Evolutionary conservation across 306 rosid species (phyloP).

Genomic region (Nissolia schottii): DNA sequence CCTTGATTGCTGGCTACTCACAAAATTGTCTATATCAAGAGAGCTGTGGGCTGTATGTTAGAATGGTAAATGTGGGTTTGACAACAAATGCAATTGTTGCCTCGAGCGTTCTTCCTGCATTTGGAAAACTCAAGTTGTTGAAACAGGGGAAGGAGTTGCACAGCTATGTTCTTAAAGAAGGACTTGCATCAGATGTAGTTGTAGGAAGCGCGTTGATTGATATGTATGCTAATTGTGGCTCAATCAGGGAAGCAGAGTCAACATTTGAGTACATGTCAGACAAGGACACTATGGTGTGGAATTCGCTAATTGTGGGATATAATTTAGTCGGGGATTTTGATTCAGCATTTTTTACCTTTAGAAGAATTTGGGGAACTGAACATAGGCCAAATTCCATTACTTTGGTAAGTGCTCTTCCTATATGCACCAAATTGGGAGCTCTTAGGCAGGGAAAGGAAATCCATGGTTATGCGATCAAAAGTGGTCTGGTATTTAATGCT

Average conservation of each 20-base stretch:
- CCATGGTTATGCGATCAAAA: slow-evolving; percentile 44
- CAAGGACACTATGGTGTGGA: slow-evolving; percentile 35
- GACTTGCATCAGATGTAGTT: slow-evolving; percentile 28
- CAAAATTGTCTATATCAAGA: slow-evolving; percentile 26
- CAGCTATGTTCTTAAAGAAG: slow-evolving; percentile 31
- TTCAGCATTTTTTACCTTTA: slow-evolving; percentile 27
- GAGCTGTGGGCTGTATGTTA: slow-evolving; percentile 25
- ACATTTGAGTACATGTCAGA: slow-evolving; percentile 27
- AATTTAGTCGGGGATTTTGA: slow-evolving; percentile 28
- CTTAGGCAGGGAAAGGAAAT: slow-evolving; percentile 44
- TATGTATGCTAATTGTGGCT: slow-evolving; percentile 45
- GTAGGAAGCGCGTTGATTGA: slow-evolving; percentile 38
- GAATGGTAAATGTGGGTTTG: slow-evolving; percentile 34
- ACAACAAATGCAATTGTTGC: slow-evolving; percentile 29
- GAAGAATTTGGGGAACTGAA: slow-evolving; percentile 29
- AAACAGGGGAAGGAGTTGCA: slow-evolving; percentile 44
- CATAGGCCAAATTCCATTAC: slow-evolving; percentile 44
- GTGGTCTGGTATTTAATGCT: slow-evolving; percentile 16
- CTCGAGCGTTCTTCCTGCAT: slow-evolving; percentile 35
- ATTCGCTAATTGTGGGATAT: slow-evolving; percentile 44
- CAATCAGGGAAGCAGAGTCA: slow-evolving; percentile 33
- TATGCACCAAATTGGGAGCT: slow-evolving; percentile 41
- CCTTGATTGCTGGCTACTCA: slow-evolving; percentile 43
- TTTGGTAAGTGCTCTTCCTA: slow-evolving; percentile 40
- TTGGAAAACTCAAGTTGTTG: slow-evolving; percentile 42